phyloP scores from a whole-genome alignment of 2,329 filamentous ascomycete genomes.

The Penicillium glabrum region DNA sequence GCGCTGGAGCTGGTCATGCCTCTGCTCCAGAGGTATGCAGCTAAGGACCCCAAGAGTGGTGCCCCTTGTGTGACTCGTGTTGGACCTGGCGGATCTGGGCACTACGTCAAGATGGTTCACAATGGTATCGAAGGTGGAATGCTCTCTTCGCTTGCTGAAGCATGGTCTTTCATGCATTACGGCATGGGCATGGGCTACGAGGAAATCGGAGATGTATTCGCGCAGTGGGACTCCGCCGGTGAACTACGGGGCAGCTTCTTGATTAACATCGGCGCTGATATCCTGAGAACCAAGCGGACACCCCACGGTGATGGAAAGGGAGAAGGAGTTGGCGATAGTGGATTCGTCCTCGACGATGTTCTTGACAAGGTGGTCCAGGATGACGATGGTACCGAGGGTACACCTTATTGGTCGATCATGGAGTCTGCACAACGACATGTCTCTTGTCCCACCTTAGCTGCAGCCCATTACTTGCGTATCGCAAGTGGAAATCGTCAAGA shows the following conservation, averaged over 20 bases:
- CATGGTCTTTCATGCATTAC: conserved; percentile 62
- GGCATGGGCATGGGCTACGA: conserved; percentile 60
- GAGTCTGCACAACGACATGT: conserved; percentile 64
- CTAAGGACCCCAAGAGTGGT: conserved; percentile 58
- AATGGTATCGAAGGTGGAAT: conserved; percentile 74
- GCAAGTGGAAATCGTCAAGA: conserved; percentile 62
- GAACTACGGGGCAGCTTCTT: conserved; percentile 63
- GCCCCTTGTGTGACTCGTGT: conserved; percentile 61
- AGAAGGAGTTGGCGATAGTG: conserved; percentile 32
- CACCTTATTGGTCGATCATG: conserved; percentile 64
- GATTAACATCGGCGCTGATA: conserved; percentile 61
- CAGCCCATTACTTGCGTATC: conserved; percentile 63
- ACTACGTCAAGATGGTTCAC: conserved; percentile 76
- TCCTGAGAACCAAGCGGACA: conserved; percentile 55
- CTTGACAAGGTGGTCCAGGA: conserved; percentile 73
- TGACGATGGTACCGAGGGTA: conserved; percentile 65
- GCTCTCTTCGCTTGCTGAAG: conserved; percentile 64
- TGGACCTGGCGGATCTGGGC: conserved; percentile 64
- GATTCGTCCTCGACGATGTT: conserved; percentile 60
- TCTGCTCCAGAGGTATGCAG: conserved; percentile 60
- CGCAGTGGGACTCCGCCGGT: conserved; percentile 60
- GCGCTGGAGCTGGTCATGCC: conserved; percentile 61
- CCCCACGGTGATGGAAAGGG: conserved; percentile 33
- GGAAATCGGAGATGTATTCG: conserved; percentile 61
- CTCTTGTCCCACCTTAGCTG: conserved; percentile 63